Base-by-base conservation (phyloP, 495 filamentous ascomycete species). In the Staphylotrichum longicolle region DNA sequence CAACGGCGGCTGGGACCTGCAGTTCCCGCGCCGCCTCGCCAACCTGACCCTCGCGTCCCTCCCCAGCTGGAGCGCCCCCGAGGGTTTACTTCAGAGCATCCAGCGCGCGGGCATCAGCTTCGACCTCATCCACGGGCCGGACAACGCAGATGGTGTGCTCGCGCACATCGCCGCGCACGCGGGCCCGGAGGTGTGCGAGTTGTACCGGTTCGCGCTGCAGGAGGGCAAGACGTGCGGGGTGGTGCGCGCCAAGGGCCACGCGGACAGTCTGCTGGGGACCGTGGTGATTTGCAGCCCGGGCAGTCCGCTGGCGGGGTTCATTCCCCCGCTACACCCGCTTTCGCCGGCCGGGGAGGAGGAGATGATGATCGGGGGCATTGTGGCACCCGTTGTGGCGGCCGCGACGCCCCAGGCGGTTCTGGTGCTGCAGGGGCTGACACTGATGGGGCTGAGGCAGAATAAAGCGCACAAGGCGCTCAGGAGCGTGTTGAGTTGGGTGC, bases 371-470 rank as follows among this genome's bases (percentile, higher is more conserved):
- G 91, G 89, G 15, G 92, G 90, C 30, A 90, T 96, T 54, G 86
- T 93, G 7, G 90, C 88, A 8, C 91, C 90, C 0, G 83, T 94
- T 5, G 88, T 93, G 44, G 41, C 49, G 12, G 86, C 87, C 32
- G 82, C 81, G 14, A 83, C 85, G 1, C 12, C 15, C 14, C 52
- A 20, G 83, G 48, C 85, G 9, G 86, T 80, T 0, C 72, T 94
- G 40, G 77, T 81, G 47, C 75, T 96, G 66, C 91, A 96, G 75
- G 91, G 90, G 0, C 75, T 96, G 61, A 87, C 91, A 10, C 73
- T 95, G 57, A 80, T 95, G 69, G 91, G 88, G 3, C 86, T 95
- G 67, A 83, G 86, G 62, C 90, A 94, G 77, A 87, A 90, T 69
- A 93, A 92, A 67, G 83, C 84, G 65, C 83, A 90, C 62, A 88